phyloP scores from a whole-genome alignment of 192 early-diverging fungal species.

The Funneliformis geosporum region DNA sequence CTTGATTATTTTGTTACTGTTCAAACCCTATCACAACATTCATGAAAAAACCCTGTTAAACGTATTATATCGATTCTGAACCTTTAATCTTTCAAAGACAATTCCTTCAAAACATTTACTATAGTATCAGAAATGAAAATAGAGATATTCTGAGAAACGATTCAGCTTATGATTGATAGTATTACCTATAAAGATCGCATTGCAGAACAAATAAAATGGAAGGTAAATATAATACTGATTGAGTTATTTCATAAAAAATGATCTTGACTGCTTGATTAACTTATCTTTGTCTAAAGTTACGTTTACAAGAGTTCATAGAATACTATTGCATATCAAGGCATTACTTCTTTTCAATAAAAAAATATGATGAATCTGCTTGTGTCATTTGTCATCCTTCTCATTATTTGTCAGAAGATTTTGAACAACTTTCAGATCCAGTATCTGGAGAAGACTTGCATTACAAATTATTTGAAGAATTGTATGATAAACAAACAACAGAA shows the following conservation, averaged over 20 bases:
- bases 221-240: background rate
- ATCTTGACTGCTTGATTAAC: no score
- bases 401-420: background rate
- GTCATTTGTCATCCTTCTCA: background rate
- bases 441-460: background rate
- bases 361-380: background rate
- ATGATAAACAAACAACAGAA: background rate
- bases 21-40: no score
- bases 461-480: background rate
- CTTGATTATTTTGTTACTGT: no score
- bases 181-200: background rate
- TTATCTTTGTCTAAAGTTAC: background rate
- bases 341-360: background rate
- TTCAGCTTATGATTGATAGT: background rate
- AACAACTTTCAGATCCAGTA: background rate
- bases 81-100: background rate
- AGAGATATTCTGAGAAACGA: background rate
- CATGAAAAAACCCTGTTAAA: no score
- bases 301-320: background rate
- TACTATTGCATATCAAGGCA: background rate
- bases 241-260: background rate
- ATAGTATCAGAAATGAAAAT: background rate
- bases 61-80: no score
- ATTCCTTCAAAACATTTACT: background rate
- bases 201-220: background rate